Evolutionary conservation across 345 rosid species (phyloP).

Genomic region (Euphorbia pulcherrima): DNA sequence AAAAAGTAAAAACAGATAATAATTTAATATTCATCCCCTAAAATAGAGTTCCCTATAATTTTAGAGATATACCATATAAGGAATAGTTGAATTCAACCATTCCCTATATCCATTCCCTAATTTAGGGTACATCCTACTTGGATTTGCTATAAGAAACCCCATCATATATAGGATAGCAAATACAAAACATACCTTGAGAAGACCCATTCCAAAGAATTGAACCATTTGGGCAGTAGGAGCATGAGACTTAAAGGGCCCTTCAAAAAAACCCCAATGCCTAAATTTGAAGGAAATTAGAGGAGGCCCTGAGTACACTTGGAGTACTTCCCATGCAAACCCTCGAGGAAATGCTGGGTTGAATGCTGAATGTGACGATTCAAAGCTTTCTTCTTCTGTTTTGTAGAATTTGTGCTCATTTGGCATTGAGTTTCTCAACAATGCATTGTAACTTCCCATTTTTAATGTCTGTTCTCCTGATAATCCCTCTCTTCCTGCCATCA

Average conservation of each 20-base stretch:
- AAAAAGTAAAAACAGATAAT: no score
- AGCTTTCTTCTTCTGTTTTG: slow-evolving; percentile 65
- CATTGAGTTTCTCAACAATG: slow-evolving; percentile 53
- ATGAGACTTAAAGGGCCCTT: slow-evolving; percentile 67
- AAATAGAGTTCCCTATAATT: no score
- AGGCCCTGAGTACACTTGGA: slow-evolving; percentile 65
- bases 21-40: no score
- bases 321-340: slow-evolving; percentile 84
- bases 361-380: slow-evolving; percentile 66
- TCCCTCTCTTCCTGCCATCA: slow-evolving; percentile 58
- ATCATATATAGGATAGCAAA: no score
- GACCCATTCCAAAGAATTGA: slow-evolving; percentile 58
- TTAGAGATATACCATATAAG: no score
- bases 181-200: slow-evolving; percentile 46
- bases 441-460: slow-evolving; percentile 61
- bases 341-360: slow-evolving; percentile 64
- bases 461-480: slow-evolving; percentile 63
- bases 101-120: no score
- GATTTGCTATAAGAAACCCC: no score
- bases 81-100: no score
- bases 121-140: no score
- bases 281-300: slow-evolving; percentile 72
- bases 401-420: slow-evolving; percentile 57
- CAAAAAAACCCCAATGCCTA: slow-evolving; percentile 86
- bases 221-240: slow-evolving; percentile 65